Evolutionary conservation across 2,329 filamentous ascomycete genomes (phyloP).

Genomic region (Botrytis porri): DNA sequence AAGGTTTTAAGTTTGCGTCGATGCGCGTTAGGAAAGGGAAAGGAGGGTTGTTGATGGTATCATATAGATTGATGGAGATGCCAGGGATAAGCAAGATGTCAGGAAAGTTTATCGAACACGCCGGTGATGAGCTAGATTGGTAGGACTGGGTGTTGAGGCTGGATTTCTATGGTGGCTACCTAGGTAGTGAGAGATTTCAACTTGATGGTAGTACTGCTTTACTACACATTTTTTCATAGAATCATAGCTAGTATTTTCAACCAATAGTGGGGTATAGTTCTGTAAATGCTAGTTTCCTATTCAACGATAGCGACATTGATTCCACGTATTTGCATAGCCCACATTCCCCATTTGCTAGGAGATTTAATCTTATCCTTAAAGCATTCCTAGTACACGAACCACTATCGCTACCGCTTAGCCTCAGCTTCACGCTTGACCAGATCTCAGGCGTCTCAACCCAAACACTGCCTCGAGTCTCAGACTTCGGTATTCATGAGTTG

Average conservation of each 20-base stretch:
- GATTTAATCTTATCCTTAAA: background rate
- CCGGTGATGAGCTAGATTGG: background rate
- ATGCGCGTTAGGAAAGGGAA: no score
- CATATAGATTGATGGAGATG: background rate
- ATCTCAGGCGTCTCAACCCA: background rate
- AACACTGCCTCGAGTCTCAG: background rate
- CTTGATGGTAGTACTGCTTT: background rate
- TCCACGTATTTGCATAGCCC: background rate
- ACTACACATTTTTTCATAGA: background rate
- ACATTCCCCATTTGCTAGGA: background rate
- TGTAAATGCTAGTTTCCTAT: background rate
- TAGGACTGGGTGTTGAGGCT: background rate
- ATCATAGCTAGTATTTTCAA: background rate
- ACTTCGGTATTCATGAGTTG: background rate
- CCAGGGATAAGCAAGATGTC: background rate
- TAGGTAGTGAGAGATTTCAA: background rate
- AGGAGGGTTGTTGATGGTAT: background rate
- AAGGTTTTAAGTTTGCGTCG: background rate
- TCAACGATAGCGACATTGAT: background rate
- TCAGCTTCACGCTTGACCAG: background rate
- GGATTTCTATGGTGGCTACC: background rate
- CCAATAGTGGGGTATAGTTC: background rate
- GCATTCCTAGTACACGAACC: background rate
- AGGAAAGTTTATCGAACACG: background rate
- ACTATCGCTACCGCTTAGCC: no score